phyloP scores from a whole-genome alignment of 805 yeast genomes.

The Ogataea ganodermae region DNA sequence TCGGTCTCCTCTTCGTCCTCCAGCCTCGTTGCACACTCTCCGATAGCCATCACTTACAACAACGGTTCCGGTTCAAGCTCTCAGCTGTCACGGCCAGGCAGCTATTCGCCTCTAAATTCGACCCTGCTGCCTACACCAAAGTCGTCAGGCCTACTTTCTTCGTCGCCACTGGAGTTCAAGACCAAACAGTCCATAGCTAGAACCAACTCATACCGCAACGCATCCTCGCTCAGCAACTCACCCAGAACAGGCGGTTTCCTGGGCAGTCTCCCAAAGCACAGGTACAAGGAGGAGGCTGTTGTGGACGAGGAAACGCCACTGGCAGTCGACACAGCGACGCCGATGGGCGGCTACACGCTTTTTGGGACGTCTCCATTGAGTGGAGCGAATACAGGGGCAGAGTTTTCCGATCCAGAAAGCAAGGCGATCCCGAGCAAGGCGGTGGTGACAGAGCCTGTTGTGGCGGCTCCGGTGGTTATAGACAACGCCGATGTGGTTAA shows the following conservation, averaged over 20 bases:
- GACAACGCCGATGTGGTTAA: not conserved
- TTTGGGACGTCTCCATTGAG: slow-evolving; percentile 14
- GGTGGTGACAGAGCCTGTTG: not conserved
- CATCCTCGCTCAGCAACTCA: slow-evolving; percentile 30
- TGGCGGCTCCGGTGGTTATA: not conserved
- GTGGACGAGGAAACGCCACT: slow-evolving; percentile 25
- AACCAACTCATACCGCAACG: slow-evolving; percentile 27
- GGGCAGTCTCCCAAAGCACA: slow-evolving; percentile 21
- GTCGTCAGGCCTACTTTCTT: slow-evolving; percentile 22
- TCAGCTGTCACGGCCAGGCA: slow-evolving; percentile 12
- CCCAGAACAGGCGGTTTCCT: slow-evolving; percentile 24
- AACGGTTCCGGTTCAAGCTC: slow-evolving; percentile 9
- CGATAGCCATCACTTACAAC: slow-evolving; percentile 22
- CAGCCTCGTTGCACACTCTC: slow-evolving; percentile 18
- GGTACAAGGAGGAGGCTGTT: slow-evolving; percentile 20
- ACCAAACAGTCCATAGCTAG: slow-evolving; percentile 25
- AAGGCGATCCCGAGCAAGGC: not conserved
- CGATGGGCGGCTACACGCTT: not conserved
- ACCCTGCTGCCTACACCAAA: slow-evolving; percentile 12
- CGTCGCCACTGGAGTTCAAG: slow-evolving; percentile 32
- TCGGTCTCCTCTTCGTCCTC: slow-evolving; percentile 27
- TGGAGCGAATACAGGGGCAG: not conserved
- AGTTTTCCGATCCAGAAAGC: not conserved
- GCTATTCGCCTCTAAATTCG: slow-evolving; percentile 13
- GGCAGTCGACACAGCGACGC: not conserved